Conservation (phyloP, 1,284 basidiomycete species). For the Inonotus obliquus region DNA sequence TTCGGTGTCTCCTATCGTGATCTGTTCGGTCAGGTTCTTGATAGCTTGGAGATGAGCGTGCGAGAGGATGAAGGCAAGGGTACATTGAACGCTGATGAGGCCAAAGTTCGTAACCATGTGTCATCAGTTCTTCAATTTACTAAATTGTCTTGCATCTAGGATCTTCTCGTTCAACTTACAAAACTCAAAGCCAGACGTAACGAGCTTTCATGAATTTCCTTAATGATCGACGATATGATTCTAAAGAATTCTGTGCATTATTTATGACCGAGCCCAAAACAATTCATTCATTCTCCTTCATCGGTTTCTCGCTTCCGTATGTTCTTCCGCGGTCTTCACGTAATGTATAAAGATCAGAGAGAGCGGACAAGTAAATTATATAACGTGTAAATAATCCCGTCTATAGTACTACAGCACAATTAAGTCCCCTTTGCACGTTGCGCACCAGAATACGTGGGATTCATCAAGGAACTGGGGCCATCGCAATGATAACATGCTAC, state of each 20-base stretch:
- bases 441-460: constrained; percentile 82
- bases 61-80: constrained; percentile 62
- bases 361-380: constrained; percentile 7
- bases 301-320: not conserved
- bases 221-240: not conserved
- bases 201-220: constrained; percentile 12
- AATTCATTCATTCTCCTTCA: not conserved
- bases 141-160: not conserved
- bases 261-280: not conserved
- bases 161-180: constrained; percentile 11
- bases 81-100: constrained; percentile 58
- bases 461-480: constrained; percentile 75
- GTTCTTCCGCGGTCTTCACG: not conserved
- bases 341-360: not conserved
- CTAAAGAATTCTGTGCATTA: not conserved
- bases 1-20: constrained; percentile 79
- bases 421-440: constrained; percentile 71
- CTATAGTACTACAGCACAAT: constrained; percentile 52
- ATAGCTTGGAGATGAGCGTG: constrained; percentile 71
- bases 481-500: constrained; percentile 17
- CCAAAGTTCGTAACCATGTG: constrained; percentile 48
- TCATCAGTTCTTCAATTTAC: constrained; percentile 1
- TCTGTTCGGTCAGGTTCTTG: constrained; percentile 67
- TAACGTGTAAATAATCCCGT: constrained; percentile 6
- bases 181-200: constrained; percentile 17